Evolutionary conservation across 495 filamentous ascomycete genomes (phyloP).

Genomic region (Xylaria curta): DNA sequence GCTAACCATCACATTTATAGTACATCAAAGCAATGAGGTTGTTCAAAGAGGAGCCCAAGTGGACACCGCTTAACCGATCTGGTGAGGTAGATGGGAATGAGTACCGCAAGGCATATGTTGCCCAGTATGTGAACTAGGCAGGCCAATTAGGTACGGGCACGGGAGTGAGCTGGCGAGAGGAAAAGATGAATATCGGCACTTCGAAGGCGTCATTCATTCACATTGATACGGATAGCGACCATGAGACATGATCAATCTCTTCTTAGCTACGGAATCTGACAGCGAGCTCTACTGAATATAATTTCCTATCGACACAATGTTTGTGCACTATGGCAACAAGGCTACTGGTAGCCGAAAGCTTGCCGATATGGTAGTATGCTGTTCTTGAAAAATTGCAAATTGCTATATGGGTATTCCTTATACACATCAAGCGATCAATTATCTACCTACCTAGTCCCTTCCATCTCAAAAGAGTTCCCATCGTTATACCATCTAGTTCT

Average conservation of each 20-base stretch:
- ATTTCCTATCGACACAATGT: neutral
- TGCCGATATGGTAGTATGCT: neutral
- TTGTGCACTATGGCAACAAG: neutral
- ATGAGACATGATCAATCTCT: neutral
- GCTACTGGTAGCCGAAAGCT: neutral
- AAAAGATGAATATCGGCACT: neutral
- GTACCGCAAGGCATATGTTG: constrained; percentile 77
- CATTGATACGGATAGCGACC: constrained; percentile 24
- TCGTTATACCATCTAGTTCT: neutral
- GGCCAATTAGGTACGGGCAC: neutral
- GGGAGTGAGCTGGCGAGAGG: neutral
- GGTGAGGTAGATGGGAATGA: constrained; percentile 78
- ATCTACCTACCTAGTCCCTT: neutral
- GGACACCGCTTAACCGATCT: constrained; percentile 90
- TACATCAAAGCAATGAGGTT: constrained; percentile 95
- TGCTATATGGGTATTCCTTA: neutral
- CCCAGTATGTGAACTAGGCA: constrained; percentile 43
- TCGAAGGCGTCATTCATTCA: constrained; percentile 2
- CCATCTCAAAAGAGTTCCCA: neutral
- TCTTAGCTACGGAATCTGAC: neutral
- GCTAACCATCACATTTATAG: constrained; percentile 50
- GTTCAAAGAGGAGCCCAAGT: constrained; percentile 99
- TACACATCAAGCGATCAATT: neutral
- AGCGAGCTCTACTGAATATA: neutral
- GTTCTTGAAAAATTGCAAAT: neutral